phyloP scores from a whole-genome alignment of 805 yeast species.

The Yamadazyma nakazawae region DNA sequence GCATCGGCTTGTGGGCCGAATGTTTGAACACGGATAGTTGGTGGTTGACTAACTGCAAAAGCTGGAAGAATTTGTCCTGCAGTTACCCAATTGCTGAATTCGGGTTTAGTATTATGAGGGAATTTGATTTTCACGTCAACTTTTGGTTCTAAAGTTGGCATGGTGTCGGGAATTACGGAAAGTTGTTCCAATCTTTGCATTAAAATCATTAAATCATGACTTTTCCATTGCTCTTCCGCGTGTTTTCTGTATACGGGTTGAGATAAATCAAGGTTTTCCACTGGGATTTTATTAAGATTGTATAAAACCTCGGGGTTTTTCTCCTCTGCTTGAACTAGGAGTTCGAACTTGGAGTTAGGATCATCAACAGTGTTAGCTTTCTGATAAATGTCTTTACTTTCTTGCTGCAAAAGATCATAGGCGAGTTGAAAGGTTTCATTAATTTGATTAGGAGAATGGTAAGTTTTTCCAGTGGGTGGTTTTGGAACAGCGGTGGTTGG shows the following conservation, averaged over 20 bases:
- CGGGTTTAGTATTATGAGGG: constrained; percentile 55
- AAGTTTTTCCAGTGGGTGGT: constrained; percentile 36
- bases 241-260: constrained; percentile 78
- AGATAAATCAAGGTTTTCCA: constrained; percentile 55
- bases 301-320: constrained; percentile 83
- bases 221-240: constrained; percentile 70
- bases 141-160: constrained; percentile 82
- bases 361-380: constrained; percentile 29
- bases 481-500: constrained; percentile 47
- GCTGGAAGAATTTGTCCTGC: constrained; percentile 80
- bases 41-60: constrained; percentile 69
- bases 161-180: constrained; percentile 86
- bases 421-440: constrained; percentile 73
- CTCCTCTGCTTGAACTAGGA: constrained; percentile 60
- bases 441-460: constrained; percentile 66
- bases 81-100: constrained; percentile 63
- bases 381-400: constrained; percentile 41
- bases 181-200: constrained; percentile 92
- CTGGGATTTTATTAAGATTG: constrained; percentile 47
- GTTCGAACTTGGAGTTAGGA: constrained; percentile 17
- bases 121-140: constrained; percentile 75
- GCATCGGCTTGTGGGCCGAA: constrained; percentile 41
- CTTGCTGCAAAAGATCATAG: constrained; percentile 52
- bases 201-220: constrained; percentile 64
- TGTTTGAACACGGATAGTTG: constrained; percentile 73